These are phyloP conservation scores for Allantophomopsis cytisporea DNA, from an alignment of 2,329 filamentous ascomycete species.

Conservation along the genomic window DNA sequence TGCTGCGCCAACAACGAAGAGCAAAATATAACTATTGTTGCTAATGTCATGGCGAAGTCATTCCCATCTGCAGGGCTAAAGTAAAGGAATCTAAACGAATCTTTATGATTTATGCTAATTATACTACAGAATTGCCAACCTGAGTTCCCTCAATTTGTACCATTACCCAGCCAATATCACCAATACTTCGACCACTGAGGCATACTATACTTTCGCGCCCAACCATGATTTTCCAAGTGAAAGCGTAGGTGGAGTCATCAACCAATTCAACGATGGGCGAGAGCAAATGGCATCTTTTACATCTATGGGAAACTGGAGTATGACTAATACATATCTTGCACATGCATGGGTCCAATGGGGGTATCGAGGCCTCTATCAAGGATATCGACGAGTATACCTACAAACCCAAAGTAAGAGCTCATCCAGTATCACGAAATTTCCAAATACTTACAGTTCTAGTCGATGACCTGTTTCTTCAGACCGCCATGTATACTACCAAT, in stretches of 20 bases:
- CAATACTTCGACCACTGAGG: conserved; percentile 36
- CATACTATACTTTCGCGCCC: conserved; percentile 36
- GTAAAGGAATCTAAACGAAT: conserved; percentile 6
- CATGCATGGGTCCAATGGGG: conserved; percentile 47
- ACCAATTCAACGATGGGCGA: conserved; percentile 34
- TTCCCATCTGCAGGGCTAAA: conserved; percentile 43
- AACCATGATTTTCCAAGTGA: conserved; percentile 22
- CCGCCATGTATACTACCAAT: conserved; percentile 29
- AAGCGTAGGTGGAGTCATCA: conserved; percentile 43
- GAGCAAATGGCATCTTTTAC: conserved; percentile 51
- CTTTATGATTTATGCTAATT: too few species aligned
- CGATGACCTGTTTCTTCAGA: conserved; percentile 41
- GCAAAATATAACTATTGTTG: conserved; percentile 26
- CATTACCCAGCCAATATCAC: conserved; percentile 43
- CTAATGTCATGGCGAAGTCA: conserved; percentile 34
- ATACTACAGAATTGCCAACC: conserved; percentile 17
- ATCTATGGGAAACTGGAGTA: conserved; percentile 23
- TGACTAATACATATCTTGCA: conserved; percentile 39
- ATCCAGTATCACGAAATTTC: background rate
- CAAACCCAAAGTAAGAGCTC: background rate
- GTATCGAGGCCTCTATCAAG: conserved; percentile 32
- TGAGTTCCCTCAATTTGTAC: conserved; percentile 36
- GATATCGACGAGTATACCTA: conserved; percentile 2
- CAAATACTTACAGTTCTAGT: conserved; percentile 1
- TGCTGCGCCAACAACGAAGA: conserved; percentile 34